phyloP scores from a whole-genome alignment of 169 alveolate genomes.

The Eimeria falciformis region DNA sequence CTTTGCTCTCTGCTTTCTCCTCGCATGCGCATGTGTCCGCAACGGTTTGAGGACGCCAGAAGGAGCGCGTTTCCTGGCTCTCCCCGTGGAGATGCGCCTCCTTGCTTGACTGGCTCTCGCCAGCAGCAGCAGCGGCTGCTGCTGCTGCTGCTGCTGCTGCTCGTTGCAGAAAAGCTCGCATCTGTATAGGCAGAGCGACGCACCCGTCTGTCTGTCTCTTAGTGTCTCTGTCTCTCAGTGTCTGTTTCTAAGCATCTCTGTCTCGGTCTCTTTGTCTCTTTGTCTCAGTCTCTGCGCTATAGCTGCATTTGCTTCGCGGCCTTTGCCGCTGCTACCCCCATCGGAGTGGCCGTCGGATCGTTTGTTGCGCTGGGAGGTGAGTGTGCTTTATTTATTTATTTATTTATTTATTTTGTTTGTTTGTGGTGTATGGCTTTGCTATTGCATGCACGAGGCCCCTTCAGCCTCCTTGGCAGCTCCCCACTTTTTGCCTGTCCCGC shows the following conservation, averaged over 20 bases:
- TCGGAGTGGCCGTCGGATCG: slow-evolving; percentile 48
- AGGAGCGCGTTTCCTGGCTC: no score
- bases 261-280: neutral
- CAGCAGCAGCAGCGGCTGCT: neutral
- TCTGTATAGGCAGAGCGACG: no score
- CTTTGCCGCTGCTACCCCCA: slow-evolving; percentile 38
- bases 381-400: neutral
- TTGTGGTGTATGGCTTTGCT: neutral
- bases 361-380: slow-evolving; percentile 23
- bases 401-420: no score
- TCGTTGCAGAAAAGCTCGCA: no score
- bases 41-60: no score
- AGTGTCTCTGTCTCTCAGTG: no score
- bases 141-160: no score
- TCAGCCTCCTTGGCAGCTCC: neutral
- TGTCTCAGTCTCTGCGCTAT: no score
- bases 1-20: neutral
- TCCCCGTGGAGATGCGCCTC: no score
- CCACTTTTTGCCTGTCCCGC: neutral
- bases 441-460: no score
- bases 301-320: neutral
- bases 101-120: no score
- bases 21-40: neutral
- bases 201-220: no score
- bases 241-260: neutral